phyloP scores from a whole-genome alignment of 768 basidiomycete genomes.

The Cubamyces sp. region DNA sequence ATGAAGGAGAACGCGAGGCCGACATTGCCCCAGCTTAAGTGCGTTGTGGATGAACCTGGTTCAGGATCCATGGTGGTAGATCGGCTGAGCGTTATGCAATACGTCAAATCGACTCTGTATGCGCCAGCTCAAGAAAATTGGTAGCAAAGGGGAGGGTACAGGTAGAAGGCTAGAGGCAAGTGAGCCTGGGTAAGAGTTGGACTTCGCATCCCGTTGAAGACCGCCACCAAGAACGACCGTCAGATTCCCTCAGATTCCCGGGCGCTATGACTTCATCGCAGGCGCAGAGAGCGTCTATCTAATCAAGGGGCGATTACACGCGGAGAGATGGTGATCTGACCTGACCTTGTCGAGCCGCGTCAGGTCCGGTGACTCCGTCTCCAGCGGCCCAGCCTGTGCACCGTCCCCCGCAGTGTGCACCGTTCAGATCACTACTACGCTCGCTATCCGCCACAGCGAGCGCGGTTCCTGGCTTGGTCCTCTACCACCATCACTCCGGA shows the following conservation, averaged over 20 bases:
- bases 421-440: background rate
- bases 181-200: background rate
- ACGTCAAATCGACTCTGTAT: too few species aligned
- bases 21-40: conserved; percentile 75
- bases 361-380: background rate
- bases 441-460: conserved; percentile 16
- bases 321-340: conserved; percentile 12
- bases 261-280: conserved; percentile 12
- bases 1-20: conserved; percentile 77
- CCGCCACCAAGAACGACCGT: too few species aligned
- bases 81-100: too few species aligned
- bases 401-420: background rate
- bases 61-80: conserved; percentile 27
- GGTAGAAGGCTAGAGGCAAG: background rate
- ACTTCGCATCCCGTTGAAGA: background rate
- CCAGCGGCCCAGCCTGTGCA: background rate
- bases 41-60: conserved; percentile 24
- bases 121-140: background rate
- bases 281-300: conserved; percentile 7
- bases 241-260: background rate
- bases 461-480: background rate
- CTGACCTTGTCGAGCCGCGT: conserved; percentile 4
- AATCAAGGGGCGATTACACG: background rate
- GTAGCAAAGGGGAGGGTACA: background rate
- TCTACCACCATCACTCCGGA: background rate